These are phyloP conservation scores for Clonostachys chloroleuca DNA, from an alignment of 2,329 filamentous ascomycete species.

Conservation along the genomic window DNA sequence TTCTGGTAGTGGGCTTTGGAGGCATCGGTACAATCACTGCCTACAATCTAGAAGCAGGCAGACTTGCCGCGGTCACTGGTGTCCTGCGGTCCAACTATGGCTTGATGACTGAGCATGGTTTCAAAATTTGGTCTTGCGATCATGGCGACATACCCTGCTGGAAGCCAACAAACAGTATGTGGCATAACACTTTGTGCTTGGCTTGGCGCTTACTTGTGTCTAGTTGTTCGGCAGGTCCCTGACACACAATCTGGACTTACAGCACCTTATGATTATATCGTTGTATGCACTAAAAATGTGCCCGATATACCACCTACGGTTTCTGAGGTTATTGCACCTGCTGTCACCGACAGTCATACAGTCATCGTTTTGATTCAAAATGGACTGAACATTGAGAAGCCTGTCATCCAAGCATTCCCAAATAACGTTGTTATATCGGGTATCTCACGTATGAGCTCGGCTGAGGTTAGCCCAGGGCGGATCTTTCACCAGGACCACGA, in stretches of 20 bases:
- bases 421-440: conserved; percentile 46
- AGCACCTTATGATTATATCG: conserved; percentile 45
- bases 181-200: neutral
- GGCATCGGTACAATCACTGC: conserved; percentile 53
- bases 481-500: conserved; percentile 51
- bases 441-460: conserved; percentile 45
- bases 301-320: conserved; percentile 45
- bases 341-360: conserved; percentile 43
- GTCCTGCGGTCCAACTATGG: conserved; percentile 55
- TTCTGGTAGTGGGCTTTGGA: conserved; percentile 50
- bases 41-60: conserved; percentile 45
- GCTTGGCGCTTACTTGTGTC: neutral
- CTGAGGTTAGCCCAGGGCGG: conserved; percentile 37
- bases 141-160: conserved; percentile 45
- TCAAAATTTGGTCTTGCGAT: conserved; percentile 49
- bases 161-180: conserved; percentile 35
- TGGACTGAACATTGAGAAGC: conserved; percentile 58
- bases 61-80: conserved; percentile 44
- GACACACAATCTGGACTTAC: conserved; percentile 21
- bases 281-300: conserved; percentile 55
- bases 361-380: conserved; percentile 57
- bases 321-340: conserved; percentile 42
- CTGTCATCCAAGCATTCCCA: conserved; percentile 43
- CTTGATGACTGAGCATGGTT: conserved; percentile 39
- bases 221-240: conserved; percentile 43